phyloP scores from a whole-genome alignment of 345 rosid species.

The Citropsis articulata region DNA sequence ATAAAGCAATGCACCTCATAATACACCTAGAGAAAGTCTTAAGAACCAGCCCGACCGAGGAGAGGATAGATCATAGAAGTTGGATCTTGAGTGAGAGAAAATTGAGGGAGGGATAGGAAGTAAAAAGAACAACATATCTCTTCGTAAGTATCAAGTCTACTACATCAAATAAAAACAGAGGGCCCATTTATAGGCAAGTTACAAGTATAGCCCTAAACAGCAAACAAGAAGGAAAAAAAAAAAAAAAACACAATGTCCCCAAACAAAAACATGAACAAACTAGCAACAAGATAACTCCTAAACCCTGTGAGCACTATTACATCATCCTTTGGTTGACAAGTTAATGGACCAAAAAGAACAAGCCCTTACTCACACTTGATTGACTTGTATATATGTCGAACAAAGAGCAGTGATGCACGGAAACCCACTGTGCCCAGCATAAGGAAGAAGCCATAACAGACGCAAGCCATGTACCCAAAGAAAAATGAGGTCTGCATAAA shows the following conservation, averaged over 20 bases:
- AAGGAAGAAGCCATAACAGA: conserved; percentile 82
- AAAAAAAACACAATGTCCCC: not conserved
- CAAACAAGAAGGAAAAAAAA: too few species aligned
- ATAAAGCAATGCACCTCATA: too few species aligned
- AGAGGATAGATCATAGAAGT: too few species aligned
- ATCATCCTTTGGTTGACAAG: conserved; percentile 12
- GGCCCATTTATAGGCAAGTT: not conserved
- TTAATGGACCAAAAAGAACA: conserved; percentile 11
- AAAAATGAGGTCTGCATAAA: conserved; percentile 88
- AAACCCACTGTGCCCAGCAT: conserved; percentile 81
- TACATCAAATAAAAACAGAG: not conserved
- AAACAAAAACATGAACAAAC: not conserved
- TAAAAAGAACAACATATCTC: not conserved
- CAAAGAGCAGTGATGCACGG: conserved; percentile 66
- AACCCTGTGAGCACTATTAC: not conserved
- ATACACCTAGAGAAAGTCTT: too few species aligned
- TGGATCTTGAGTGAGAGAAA: not conserved
- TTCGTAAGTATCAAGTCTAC: not conserved
- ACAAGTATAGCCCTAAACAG: not conserved
- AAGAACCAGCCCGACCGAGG: too few species aligned
- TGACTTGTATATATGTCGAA: conserved; percentile 77
- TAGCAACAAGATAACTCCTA: not conserved
- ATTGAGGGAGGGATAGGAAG: not conserved
- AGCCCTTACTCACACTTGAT: conserved; percentile 69
- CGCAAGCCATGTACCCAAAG: conserved; percentile 89